These are phyloP conservation scores for Xanthoconium stramineum DNA, from an alignment of 768 basidiomycete species.

Conservation along the genomic window DNA sequence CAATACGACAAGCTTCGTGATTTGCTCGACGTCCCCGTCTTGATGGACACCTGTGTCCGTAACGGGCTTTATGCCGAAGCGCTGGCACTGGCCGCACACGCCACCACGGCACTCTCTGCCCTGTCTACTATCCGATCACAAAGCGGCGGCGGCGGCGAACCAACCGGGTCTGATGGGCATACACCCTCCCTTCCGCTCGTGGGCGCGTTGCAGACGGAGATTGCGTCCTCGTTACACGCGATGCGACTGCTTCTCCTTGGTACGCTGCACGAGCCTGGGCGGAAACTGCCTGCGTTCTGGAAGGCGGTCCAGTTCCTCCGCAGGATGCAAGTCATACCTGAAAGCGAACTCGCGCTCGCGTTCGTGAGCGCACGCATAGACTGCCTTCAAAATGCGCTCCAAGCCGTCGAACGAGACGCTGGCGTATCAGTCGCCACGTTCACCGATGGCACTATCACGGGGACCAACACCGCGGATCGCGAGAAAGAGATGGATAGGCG, in stretches of 20 bases:
- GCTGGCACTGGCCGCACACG: constrained; percentile 77
- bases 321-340: constrained; percentile 71
- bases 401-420: constrained; percentile 44
- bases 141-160: constrained; percentile 18
- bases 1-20: constrained; percentile 93
- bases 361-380: constrained; percentile 75
- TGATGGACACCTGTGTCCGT: constrained; percentile 91
- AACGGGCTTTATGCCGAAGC: constrained; percentile 93
- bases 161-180: constrained; percentile 45
- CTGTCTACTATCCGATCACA: constrained; percentile 36
- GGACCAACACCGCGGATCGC: constrained; percentile 29
- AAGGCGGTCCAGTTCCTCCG: constrained; percentile 87
- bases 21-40: constrained; percentile 82
- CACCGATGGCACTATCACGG: constrained; percentile 12
- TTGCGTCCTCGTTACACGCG: constrained; percentile 55
- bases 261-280: constrained; percentile 75
- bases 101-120: constrained; percentile 45
- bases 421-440: constrained; percentile 32
- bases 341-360: constrained; percentile 77
- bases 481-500: constrained; percentile 53
- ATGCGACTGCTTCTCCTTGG: constrained; percentile 79
- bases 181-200: constrained; percentile 24
- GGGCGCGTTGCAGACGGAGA: constrained; percentile 60
- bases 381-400: constrained; percentile 58
- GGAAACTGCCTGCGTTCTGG: constrained; percentile 85